Conservation (phyloP, 139 green algal species). For the Chlamydomonas sp. region DNA sequence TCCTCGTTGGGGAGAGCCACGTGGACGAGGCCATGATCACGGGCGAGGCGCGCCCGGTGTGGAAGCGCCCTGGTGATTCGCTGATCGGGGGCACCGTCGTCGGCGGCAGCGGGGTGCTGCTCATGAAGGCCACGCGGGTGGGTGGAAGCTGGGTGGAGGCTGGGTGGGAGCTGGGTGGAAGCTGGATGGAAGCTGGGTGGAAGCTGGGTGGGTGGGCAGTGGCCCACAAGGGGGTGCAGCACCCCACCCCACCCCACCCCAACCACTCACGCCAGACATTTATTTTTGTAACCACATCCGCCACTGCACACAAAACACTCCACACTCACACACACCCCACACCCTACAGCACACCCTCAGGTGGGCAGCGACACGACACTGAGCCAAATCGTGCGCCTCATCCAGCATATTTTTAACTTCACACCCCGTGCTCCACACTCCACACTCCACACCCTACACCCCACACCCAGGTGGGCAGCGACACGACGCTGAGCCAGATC, state of each 20-base stretch:
- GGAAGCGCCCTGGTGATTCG: conserved; percentile 4
- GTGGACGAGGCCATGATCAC: conserved; percentile 98
- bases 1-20: conserved; percentile 70
- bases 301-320: no score
- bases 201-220: no score
- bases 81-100: conserved; percentile 92
- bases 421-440: not conserved
- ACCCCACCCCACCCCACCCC: no score
- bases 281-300: no score
- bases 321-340: no score
- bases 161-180: no score
- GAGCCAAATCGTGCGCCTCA: conserved; percentile 82
- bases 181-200: no score
- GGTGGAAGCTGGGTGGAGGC: no score
- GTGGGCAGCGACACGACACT: conserved; percentile 72
- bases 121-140: conserved; percentile 51
- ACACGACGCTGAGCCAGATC: conserved; percentile 81
- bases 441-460: no score
- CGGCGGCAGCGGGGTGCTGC: conserved; percentile 33
- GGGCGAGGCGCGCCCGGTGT: conserved; percentile 55
- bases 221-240: no score
- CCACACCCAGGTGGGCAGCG: conserved; percentile 52
- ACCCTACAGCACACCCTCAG: no score
- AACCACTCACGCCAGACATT: no score
- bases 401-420: conserved; percentile 44